Evolutionary conservation across 129 eudicot species (phyloP), one percentile per base, ranked within the genome.

Genomic region (Mikania micrantha): DNA sequence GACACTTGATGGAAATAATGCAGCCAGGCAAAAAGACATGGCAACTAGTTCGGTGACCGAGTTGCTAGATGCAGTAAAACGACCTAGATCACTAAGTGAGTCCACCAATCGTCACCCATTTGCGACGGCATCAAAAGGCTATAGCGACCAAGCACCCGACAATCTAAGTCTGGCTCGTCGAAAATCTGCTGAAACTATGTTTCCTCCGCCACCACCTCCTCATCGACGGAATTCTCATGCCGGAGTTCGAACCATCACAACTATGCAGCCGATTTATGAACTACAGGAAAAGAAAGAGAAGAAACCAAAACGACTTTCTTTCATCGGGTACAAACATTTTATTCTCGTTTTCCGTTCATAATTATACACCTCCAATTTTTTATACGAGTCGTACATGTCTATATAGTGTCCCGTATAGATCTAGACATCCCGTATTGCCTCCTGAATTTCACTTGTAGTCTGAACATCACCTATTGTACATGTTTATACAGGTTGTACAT

Each of bases 11-110:
- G 32, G 25, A 60, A 67, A 49, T 45, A 49, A 70, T 69, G 85
- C 70, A 87, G 99, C 99, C n/a, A 83, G 97, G 16, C 95, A 89
- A 77, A 94, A 90, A 67, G 99, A 94, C 10, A 72, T 80, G 78
- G 97, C 99, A 7, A 42, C 81, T 7, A 85, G 70, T 72, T 83
- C 95, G 32, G 95, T 90, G 19, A 81, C 83, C 4, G 97, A 94
- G 87, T 76, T 94, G 34, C 70, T 94, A 61, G 84, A 94, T 38
- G 95, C 95, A 41, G 84, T 94, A 61, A 85, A 87, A 73, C 86
- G 82, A 25, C 99, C 96, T 1, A 80, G 95, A 34, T 85, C 98
- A 21, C 74, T 85, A n/a, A 91, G 96, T 67, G 95, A 90, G 78
- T 87, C 99, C 2, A 79, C 78, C 42, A 79, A 85, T 74, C 80